These are phyloP conservation scores for Diphasiastrum complanatum DNA, from an alignment of 83 land plant genomes.

Conservation along the genomic window DNA sequence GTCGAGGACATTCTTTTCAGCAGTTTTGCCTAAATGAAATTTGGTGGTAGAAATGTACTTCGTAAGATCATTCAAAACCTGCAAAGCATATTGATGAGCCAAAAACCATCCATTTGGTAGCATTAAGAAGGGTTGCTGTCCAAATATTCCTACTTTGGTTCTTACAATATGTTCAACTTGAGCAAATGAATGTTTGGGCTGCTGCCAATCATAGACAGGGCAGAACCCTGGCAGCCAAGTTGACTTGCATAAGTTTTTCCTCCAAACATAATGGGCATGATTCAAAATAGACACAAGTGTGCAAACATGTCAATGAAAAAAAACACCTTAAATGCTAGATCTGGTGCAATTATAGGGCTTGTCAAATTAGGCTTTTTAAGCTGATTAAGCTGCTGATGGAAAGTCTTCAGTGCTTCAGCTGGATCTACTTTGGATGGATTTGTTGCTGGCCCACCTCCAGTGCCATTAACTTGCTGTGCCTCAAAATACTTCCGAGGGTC, in stretches of 20 bases:
- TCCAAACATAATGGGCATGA: no score
- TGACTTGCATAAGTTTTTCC: no score
- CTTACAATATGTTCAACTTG: no score
- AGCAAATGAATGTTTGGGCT: no score
- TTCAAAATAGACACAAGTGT: no score
- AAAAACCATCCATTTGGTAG: no score
- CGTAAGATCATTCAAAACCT: conserved; percentile 31
- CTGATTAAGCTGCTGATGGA: conserved; percentile 43
- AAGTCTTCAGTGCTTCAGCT: conserved; percentile 33
- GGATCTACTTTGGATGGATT: conserved; percentile 52
- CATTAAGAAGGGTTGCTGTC: no score
- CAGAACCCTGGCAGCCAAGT: no score
- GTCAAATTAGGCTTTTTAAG: conserved; percentile 31
- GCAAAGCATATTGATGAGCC: no score
- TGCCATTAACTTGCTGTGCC: conserved; percentile 81
- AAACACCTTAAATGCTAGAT: conserved; percentile 62
- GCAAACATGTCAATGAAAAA: not conserved
- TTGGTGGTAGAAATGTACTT: conserved; percentile 15
- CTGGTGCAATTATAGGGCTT: conserved; percentile 54
- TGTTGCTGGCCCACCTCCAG: no score
- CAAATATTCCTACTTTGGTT: no score
- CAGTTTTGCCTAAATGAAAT: conserved; percentile 22
- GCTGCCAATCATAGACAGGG: no score
- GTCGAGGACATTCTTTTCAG: conserved; percentile 32
- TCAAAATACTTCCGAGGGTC: conserved; percentile 94